Evolutionary conservation across 106 monocot species (phyloP).

Genomic region (Dioscorea zingiberensis): DNA sequence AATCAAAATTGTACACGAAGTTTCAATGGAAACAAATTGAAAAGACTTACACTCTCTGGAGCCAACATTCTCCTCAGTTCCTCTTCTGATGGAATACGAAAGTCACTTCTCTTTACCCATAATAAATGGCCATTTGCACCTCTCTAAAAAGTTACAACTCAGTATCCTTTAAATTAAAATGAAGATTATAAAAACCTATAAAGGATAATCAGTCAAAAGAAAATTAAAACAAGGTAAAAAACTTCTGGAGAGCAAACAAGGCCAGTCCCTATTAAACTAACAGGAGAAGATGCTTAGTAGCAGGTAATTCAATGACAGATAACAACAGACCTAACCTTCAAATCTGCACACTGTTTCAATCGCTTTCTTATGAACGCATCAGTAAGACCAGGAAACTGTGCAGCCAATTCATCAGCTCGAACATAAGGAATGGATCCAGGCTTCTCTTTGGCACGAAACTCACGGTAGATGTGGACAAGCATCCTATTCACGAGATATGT

Average conservation of each 20-base stretch:
- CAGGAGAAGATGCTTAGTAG: no score
- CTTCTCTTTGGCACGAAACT: conserved; percentile 86
- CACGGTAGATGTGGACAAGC: conserved; percentile 71
- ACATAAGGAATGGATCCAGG: conserved; percentile 61
- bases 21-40: neutral
- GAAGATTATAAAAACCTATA: no score
- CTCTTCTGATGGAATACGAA: conserved; percentile 78
- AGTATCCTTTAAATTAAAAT: no score
- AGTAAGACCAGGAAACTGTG: conserved; percentile 62
- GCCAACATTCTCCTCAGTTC: conserved; percentile 78
- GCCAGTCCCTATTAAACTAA: no score
- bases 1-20: neutral
- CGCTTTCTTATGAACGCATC: conserved; percentile 65
- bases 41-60: conserved; percentile 79
- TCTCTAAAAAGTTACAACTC: conserved; percentile 28
- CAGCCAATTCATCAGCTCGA: conserved; percentile 64
- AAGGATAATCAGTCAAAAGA: no score
- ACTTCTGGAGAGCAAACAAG: no score
- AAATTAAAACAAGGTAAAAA: no score
- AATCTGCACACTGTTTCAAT: conserved; percentile 85
- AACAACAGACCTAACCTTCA: conserved; percentile 38
- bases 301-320: neutral
- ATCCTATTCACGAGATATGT: conserved; percentile 75
- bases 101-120: conserved; percentile 68
- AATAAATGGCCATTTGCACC: conserved; percentile 36